Percentiles rank a stretch among this genome's conserved stretches.
phyloP scores from a whole-genome alignment of 1,284 basidiomycete species.

The Melampsora americana region DNA sequence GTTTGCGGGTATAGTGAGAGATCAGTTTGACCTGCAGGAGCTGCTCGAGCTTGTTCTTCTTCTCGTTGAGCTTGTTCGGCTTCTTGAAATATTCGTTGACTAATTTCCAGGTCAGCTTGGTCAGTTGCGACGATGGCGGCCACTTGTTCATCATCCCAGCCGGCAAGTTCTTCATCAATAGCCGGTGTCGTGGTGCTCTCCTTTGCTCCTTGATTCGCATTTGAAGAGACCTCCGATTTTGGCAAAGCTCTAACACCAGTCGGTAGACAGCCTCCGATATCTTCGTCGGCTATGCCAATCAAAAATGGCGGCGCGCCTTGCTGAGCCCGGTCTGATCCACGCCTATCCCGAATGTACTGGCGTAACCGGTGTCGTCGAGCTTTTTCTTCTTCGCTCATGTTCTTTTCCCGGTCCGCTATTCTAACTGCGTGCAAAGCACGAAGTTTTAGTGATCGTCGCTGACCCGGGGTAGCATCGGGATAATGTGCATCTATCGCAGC shows the following conservation, averaged over 20 bases:
- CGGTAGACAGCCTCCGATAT: neutral
- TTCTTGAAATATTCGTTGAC: neutral
- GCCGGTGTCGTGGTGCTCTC: neutral
- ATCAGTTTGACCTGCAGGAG: neutral
- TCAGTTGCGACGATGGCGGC: neutral
- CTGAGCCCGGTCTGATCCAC: conserved; percentile 3
- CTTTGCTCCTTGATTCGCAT: neutral
- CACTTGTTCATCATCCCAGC: conserved; percentile 1
- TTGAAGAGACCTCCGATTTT: neutral
- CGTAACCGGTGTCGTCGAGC: conserved; percentile 16
- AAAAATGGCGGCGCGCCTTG: neutral
- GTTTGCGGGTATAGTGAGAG: neutral
- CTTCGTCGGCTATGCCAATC: conserved; percentile 2
- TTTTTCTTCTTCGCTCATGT: conserved; percentile 34
- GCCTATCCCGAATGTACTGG: conserved; percentile 23
- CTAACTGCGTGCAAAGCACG: conserved; percentile 34
- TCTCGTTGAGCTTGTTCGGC: neutral
- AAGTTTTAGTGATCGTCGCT: conserved; percentile 29
- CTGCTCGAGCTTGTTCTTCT: neutral
- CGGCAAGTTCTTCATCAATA: neutral
- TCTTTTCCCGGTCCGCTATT: conserved; percentile 18
- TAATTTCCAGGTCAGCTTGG: conserved; percentile 3
- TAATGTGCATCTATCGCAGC: conserved; percentile 33
- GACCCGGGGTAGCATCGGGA: conserved; percentile 26
- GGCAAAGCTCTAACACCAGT: neutral